phyloP scores from a whole-genome alignment of 2,329 filamentous ascomycete genomes.

The Colletotrichum agaves region DNA sequence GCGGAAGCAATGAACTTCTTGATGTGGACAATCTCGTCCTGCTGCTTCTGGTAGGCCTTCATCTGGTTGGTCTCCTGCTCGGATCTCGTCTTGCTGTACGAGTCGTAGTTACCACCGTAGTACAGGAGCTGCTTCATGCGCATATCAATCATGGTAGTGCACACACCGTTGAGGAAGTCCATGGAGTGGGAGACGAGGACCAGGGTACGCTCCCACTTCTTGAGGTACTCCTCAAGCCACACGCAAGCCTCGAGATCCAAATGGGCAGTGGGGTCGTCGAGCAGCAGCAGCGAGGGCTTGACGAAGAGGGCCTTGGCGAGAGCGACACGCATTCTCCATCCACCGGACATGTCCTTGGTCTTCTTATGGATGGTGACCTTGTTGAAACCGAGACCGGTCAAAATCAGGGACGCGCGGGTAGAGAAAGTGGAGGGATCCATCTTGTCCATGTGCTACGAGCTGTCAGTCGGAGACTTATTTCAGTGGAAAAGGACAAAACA shows the following conservation, averaged over 20 bases:
- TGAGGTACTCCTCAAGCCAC: conserved; percentile 99
- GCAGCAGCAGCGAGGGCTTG: conserved; percentile 92
- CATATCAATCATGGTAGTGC: conserved; percentile 99
- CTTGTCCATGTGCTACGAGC: conserved; percentile 88
- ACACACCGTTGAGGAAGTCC: conserved; percentile 99
- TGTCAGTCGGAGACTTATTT: conserved; percentile 19
- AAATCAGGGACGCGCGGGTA: conserved; percentile 93
- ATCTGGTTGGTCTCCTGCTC: conserved; percentile 98
- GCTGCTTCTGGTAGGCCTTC: conserved; percentile 99
- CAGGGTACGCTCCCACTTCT: conserved; percentile 99
- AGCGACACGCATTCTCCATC: conserved; percentile 99
- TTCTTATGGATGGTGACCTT: conserved; percentile 98
- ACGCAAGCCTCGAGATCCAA: conserved; percentile 99
- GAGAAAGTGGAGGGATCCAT: conserved; percentile 99
- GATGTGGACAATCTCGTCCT: conserved; percentile 99
- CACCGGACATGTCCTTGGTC: conserved; percentile 99
- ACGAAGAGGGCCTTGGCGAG: conserved; percentile 98
- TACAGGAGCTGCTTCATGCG: conserved; percentile 87
- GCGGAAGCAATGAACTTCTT: conserved; percentile 99
- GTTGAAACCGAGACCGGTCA: conserved; percentile 99
- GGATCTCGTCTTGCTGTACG: conserved; percentile 90
- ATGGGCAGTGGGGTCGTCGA: conserved; percentile 98
- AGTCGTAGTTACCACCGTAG: conserved; percentile 99
- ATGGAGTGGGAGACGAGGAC: conserved; percentile 97
- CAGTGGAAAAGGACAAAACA: conserved; percentile 44